These are phyloP conservation scores for Suillus subaureus DNA, from an alignment of 768 basidiomycete species.

Conservation along the genomic window DNA sequence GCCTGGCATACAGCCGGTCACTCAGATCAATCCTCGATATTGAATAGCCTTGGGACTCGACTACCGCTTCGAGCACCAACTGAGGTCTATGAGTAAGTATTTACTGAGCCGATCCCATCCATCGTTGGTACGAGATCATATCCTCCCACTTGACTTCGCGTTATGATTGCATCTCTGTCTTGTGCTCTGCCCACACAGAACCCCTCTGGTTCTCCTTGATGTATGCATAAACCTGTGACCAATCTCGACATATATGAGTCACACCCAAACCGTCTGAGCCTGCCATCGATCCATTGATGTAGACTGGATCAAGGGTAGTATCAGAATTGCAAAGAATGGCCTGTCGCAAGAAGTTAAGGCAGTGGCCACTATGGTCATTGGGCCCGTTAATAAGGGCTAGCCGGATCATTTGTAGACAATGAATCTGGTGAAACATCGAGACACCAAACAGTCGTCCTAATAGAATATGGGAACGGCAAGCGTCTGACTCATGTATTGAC, in stretches of 20 bases:
- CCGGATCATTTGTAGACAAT: conserved; percentile 28
- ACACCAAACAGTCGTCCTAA: conserved; percentile 26
- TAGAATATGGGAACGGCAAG: neutral
- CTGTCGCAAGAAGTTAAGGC: conserved; percentile 47
- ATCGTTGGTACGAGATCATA: neutral
- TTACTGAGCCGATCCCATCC: neutral
- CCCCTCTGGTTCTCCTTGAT: conserved; percentile 22
- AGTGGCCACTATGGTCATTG: conserved; percentile 33
- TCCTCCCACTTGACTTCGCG: neutral
- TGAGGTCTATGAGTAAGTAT: neutral
- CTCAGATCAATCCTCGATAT: neutral
- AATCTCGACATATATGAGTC: conserved; percentile 32
- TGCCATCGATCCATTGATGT: conserved; percentile 9
- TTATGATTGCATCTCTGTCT: neutral
- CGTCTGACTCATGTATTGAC: neutral
- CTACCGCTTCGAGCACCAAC: neutral
- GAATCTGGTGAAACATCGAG: conserved; percentile 33
- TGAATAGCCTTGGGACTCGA: neutral
- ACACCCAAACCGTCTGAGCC: conserved; percentile 29
- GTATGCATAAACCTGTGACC: conserved; percentile 29
- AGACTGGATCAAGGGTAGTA: conserved; percentile 44
- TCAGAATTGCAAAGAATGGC: conserved; percentile 44
- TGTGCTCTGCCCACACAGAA: neutral
- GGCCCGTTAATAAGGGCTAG: neutral
- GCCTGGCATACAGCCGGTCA: neutral